Conservation (phyloP, 129 eudicot genomes). For the Flaveria bidentis region DNA sequence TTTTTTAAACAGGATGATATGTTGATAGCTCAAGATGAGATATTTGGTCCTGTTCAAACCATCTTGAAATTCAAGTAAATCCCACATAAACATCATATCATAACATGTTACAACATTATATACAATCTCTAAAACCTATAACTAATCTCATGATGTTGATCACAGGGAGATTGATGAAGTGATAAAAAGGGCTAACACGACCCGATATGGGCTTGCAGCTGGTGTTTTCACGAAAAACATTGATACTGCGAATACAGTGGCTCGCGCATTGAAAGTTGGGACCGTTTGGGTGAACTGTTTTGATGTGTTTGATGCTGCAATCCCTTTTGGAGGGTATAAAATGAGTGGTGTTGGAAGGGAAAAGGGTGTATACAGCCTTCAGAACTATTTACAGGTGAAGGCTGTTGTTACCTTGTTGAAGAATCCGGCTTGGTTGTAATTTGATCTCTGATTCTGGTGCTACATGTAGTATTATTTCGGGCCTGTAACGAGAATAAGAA, state of each 20-base stretch:
- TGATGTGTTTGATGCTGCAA: conserved; percentile 76
- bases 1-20: conserved; percentile 62
- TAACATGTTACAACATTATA: background rate
- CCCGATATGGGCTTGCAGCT: conserved; percentile 77
- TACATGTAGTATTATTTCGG: background rate
- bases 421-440: conserved; percentile 78
- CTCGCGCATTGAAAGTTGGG: conserved; percentile 69
- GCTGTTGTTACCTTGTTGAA: conserved; percentile 67
- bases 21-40: conserved; percentile 83
- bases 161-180: conserved; percentile 64
- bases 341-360: conserved; percentile 92
- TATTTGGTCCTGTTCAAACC: conserved; percentile 84
- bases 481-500: background rate
- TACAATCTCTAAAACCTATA: background rate
- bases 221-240: conserved; percentile 80
- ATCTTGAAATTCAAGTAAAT: conserved; percentile 84
- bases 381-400: conserved; percentile 75
- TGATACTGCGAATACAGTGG: conserved; percentile 64
- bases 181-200: conserved; percentile 64
- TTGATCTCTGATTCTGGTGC: background rate
- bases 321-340: conserved; percentile 87
- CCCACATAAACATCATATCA: conserved; percentile 1
- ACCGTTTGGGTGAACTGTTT: conserved; percentile 82
- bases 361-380: conserved; percentile 74
- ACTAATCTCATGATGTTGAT: background rate